Conservation (phyloP, 768 basidiomycete genomes). For the Infundibulicybe gibba region DNA sequence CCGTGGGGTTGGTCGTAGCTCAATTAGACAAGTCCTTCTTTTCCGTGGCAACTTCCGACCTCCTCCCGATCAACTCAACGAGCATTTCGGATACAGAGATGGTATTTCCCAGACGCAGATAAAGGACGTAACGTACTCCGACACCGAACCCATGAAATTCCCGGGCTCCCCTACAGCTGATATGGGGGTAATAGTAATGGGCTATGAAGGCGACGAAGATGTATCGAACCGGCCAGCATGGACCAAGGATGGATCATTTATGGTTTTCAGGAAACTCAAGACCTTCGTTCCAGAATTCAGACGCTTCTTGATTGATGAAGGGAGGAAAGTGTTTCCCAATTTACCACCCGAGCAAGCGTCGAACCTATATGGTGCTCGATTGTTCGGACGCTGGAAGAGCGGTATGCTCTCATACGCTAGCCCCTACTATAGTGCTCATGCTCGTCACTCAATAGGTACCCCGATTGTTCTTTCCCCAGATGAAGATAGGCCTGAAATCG, state of each 20-base stretch:
- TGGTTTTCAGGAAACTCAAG: constrained; percentile 11
- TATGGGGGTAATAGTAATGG: constrained; percentile 9
- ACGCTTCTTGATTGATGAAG: constrained; percentile 5
- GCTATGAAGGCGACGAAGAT: constrained; percentile 12
- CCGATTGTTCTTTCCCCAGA: constrained; percentile 13
- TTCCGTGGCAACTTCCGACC: constrained; percentile 5
- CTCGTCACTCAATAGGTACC: constrained; percentile 6
- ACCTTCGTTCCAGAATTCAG: constrained; percentile 12
- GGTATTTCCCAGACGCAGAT: constrained; percentile 11
- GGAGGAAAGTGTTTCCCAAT: constrained; percentile 5
- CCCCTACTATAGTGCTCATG: background rate
- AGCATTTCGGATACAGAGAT: constrained; percentile 11
- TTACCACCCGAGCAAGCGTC: constrained; percentile 5
- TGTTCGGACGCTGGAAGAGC: constrained; percentile 19
- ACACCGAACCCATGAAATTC: constrained; percentile 5
- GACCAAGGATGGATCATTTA: constrained; percentile 10
- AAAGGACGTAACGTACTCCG: constrained; percentile 6
- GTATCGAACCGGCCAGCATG: constrained; percentile 7
- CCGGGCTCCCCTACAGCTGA: constrained; percentile 9
- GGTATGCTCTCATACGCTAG: background rate
- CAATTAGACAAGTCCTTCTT: constrained; percentile 6
- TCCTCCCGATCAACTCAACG: constrained; percentile 1
- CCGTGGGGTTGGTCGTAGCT: constrained; percentile 1
- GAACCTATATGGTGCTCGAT: constrained; percentile 5
- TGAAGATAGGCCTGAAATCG: constrained; percentile 5